Evolutionary conservation across 2,329 filamentous ascomycete species (phyloP).

Genomic region (Aspergillus pseudoterreus): DNA sequence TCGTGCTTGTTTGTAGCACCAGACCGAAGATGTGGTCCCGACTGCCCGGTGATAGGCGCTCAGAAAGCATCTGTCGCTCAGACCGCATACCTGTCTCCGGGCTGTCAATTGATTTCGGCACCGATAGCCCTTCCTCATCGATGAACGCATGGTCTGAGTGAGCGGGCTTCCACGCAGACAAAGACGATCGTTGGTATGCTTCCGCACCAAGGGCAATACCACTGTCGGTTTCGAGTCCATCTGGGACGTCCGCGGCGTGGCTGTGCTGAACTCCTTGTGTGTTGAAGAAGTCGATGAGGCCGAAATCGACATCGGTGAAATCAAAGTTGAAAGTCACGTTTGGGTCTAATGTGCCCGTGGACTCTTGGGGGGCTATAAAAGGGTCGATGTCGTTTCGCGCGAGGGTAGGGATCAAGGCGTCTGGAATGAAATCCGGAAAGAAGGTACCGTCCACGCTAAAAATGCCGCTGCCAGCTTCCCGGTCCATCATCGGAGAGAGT

Average conservation of each 20-base stretch:
- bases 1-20: conserved; percentile 56
- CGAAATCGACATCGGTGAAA: conserved; percentile 26
- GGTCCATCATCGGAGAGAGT: conserved; percentile 22
- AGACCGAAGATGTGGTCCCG: conserved; percentile 63
- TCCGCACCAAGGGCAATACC: conserved; percentile 26
- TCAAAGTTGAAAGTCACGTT: conserved; percentile 21
- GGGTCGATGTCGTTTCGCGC: conserved; percentile 22
- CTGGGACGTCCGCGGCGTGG: conserved; percentile 10
- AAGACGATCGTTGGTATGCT: conserved; percentile 25
- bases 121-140: conserved; percentile 25
- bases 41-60: conserved; percentile 27
- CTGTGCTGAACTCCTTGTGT: conserved; percentile 11
- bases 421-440: conserved; percentile 28
- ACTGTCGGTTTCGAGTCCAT: conserved; percentile 21
- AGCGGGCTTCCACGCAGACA: conserved; percentile 26
- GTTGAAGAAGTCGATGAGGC: conserved; percentile 26
- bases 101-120: conserved; percentile 23
- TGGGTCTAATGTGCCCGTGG: conserved; percentile 18
- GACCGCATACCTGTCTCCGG: conserved; percentile 12
- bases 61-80: conserved; percentile 19
- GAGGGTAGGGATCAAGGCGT: conserved; percentile 22
- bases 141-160: conserved; percentile 22
- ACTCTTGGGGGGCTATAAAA: conserved; percentile 19
- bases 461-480: conserved; percentile 25
- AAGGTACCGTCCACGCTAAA: conserved; percentile 28